These are phyloP conservation scores for Thozetella sp. DNA, from an alignment of 495 filamentous ascomycete species.

Conservation along the genomic window DNA sequence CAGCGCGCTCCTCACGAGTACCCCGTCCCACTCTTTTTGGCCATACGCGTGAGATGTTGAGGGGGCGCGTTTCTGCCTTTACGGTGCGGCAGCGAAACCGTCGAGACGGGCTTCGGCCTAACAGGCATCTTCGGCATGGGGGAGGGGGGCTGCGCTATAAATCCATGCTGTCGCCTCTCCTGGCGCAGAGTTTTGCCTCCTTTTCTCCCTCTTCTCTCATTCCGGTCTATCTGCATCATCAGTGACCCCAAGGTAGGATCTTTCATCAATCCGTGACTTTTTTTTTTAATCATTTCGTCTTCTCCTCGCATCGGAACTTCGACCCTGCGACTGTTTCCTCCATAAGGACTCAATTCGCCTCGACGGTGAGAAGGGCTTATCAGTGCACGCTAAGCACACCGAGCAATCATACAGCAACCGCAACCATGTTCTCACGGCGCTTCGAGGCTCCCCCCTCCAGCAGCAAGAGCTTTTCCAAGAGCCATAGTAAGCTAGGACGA, in stretches of 20 bases:
- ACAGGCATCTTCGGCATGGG: too few species aligned
- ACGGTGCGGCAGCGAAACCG: too few species aligned
- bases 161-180: not conserved
- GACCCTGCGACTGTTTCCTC: too few species aligned
- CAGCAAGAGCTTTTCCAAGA: slow-evolving; percentile 46
- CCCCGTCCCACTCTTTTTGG: not conserved
- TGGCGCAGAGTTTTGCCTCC: not conserved
- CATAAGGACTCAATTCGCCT: not conserved
- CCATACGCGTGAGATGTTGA: not conserved
- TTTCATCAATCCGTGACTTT: not conserved
- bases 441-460: slow-evolving; percentile 27
- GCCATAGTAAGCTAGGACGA: slow-evolving; percentile 30
- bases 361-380: not conserved
- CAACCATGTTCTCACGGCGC: slow-evolving; percentile 46
- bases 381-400: too few species aligned
- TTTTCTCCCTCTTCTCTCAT: not conserved
- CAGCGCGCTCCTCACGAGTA: slow-evolving; percentile 1
- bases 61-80: slow-evolving; percentile 1
- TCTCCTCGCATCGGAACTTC: not conserved
- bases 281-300: not conserved
- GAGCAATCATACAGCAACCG: slow-evolving; percentile 7
- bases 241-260: not conserved
- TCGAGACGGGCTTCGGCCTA: too few species aligned
- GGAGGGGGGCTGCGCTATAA: too few species aligned
- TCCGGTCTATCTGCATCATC: not conserved